These are phyloP conservation scores for Arachis monticola DNA, from an alignment of 331 rosid genomes.

Conservation along the genomic window DNA sequence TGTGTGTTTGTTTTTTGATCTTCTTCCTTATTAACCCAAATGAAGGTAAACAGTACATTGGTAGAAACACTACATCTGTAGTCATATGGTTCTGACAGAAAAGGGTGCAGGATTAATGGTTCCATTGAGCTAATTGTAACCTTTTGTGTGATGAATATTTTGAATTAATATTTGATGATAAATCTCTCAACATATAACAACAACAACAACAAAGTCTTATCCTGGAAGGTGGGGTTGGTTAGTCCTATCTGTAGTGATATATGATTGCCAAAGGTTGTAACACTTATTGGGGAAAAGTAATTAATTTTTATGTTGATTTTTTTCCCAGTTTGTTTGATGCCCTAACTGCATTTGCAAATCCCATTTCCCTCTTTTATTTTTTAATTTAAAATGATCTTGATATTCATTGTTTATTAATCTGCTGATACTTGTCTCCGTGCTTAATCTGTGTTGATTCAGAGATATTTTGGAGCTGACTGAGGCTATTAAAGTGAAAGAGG, in stretches of 20 bases:
- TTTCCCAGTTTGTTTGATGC: background rate
- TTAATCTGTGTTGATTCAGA: slow-evolving; percentile 46
- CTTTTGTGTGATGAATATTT: background rate
- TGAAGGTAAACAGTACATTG: background rate
- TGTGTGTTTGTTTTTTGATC: slow-evolving; percentile 1
- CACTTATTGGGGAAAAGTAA: background rate
- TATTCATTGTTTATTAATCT: slow-evolving; percentile 15
- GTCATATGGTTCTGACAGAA: background rate
- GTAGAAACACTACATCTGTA: background rate
- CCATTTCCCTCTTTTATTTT: too few relatives aligned
- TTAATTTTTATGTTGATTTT: slow-evolving; percentile 1
- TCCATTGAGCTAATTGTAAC: background rate
- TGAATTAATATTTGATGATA: background rate
- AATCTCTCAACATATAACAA: too few relatives aligned
- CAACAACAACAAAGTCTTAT: too few relatives aligned
- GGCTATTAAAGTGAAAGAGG: slow-evolving; percentile 84
- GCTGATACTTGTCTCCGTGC: slow-evolving; percentile 26
- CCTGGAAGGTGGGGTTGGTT: too few relatives aligned
- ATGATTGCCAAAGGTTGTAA: background rate
- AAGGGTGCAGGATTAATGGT: background rate
- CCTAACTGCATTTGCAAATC: background rate
- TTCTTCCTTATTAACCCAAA: slow-evolving; percentile 17
- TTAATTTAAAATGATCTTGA: too few relatives aligned
- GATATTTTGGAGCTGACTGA: slow-evolving; percentile 78
- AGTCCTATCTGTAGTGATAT: background rate